Conservation (phyloP, 2,329 filamentous ascomycete species). For the Cercospora nicotianae region DNA sequence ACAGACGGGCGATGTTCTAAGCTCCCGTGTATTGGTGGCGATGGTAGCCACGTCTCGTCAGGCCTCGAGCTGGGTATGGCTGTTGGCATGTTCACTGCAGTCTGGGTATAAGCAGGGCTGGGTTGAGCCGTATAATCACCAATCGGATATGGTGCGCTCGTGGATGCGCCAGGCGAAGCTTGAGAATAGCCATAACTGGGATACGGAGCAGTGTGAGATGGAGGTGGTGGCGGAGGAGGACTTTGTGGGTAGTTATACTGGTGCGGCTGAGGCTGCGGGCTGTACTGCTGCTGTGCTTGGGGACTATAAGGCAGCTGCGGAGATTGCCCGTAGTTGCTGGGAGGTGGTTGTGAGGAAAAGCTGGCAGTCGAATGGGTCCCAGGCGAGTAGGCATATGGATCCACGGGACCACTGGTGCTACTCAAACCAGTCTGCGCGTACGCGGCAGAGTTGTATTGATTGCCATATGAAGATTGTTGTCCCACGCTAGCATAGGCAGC, state of each 20-base stretch:
- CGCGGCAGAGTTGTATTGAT: constrained; percentile 30
- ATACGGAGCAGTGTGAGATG: constrained; percentile 20
- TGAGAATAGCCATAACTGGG: constrained; percentile 21
- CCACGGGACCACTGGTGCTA: constrained; percentile 33
- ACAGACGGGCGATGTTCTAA: constrained; percentile 29
- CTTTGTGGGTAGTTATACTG: constrained; percentile 22
- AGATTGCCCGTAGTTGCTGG: constrained; percentile 19
- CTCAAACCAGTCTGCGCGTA: constrained; percentile 29
- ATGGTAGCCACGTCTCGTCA: constrained; percentile 31
- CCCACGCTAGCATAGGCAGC: constrained; percentile 45
- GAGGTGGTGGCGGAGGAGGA: constrained; percentile 28
- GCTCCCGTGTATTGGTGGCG: constrained; percentile 33
- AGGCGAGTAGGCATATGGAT: constrained; percentile 34
- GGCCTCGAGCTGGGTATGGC: constrained; percentile 17
- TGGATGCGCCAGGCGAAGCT: constrained; percentile 21
- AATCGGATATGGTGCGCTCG: constrained; percentile 28
- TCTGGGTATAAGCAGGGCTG: constrained; percentile 24
- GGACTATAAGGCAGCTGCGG: constrained; percentile 28
- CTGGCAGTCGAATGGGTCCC: constrained; percentile 22
- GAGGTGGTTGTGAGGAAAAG: constrained; percentile 24
- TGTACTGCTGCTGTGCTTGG: constrained; percentile 27
- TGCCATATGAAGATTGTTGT: constrained; percentile 22
- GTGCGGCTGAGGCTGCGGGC: constrained; percentile 28
- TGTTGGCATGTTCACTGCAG: constrained; percentile 8
- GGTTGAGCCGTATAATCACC: constrained; percentile 27